These are phyloP conservation scores for Botrytis elliptica DNA, from an alignment of 2,329 filamentous ascomycete genomes.

Conservation along the genomic window DNA sequence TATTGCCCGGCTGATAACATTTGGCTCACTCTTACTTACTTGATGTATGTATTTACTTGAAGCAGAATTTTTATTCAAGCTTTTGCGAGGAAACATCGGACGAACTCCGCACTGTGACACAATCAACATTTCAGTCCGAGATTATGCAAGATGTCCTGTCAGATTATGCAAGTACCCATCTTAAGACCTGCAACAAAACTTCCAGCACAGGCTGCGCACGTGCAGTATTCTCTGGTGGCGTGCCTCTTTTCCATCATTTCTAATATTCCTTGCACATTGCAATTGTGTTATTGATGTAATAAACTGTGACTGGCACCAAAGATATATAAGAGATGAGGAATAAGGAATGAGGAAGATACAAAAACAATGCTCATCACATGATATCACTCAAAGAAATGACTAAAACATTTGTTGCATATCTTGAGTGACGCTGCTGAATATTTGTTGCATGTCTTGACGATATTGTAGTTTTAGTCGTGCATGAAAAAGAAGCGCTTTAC, in stretches of 20 bases:
- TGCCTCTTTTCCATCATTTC: not conserved
- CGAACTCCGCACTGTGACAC: not conserved
- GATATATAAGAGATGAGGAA: not conserved
- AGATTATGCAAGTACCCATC: constrained; percentile 12
- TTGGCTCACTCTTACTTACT: not conserved
- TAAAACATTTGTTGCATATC: constrained; percentile 22
- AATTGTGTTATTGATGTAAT: not conserved
- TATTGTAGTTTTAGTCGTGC: not conserved
- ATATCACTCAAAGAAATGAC: not conserved
- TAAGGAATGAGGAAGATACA: not conserved
- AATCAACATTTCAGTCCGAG: not conserved
- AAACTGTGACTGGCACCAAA: not conserved
- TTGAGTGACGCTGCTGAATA: constrained; percentile 12
- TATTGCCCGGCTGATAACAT: not conserved
- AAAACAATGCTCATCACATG: not conserved
- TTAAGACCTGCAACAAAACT: constrained; percentile 18
- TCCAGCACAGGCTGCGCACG: not conserved
- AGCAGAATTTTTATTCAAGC: not conserved
- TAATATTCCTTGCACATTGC: not conserved
- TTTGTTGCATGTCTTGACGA: constrained; percentile 14
- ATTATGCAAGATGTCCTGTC: constrained; percentile 3
- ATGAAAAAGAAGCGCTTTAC: constrained; percentile 7
- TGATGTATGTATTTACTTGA: not conserved
- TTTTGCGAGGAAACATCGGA: not conserved
- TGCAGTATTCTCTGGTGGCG: not conserved